These are phyloP conservation scores for Fusarium armeniacum DNA, from an alignment of 2,329 filamentous ascomycete genomes.

Conservation along the genomic window DNA sequence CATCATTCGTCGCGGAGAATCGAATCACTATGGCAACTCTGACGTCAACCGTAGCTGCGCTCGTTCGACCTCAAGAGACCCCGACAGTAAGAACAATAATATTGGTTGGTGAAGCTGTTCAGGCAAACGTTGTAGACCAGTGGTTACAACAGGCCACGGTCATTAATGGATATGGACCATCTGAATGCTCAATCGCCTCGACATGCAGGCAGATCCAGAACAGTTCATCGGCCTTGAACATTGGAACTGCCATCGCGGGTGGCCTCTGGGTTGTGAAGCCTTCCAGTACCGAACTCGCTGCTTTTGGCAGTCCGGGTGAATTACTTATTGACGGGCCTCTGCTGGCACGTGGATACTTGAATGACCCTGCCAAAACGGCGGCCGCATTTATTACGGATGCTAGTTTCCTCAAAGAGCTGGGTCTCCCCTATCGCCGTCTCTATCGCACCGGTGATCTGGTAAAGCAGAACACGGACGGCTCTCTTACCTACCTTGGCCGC, in stretches of 20 bases:
- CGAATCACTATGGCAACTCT: conserved; percentile 2
- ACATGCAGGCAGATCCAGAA: conserved; percentile 3
- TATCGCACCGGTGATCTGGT: conserved; percentile 13
- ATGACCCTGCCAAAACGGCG: conserved; percentile 3
- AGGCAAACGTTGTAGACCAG: conserved; percentile 9
- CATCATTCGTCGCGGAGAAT: not conserved
- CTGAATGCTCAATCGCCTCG: conserved; percentile 11
- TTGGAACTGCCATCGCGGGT: conserved; percentile 9
- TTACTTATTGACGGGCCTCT: conserved; percentile 10
- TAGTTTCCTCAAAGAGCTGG: conserved; percentile 1
- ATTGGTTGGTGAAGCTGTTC: conserved; percentile 12
- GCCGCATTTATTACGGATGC: conserved; percentile 4
- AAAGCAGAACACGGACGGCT: conserved; percentile 3
- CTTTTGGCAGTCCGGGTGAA: conserved; percentile 8
- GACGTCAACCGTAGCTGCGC: conserved; percentile 7
- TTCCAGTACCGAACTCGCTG: conserved; percentile 7
- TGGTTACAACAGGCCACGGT: conserved; percentile 9
- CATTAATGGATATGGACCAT: conserved; percentile 12
- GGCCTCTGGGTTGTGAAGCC: conserved; percentile 14
- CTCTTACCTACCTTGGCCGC: conserved; percentile 10
- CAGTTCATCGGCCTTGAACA: conserved; percentile 8
- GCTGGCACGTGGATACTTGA: conserved; percentile 11
- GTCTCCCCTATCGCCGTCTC: not conserved
- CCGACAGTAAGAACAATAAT: conserved; percentile 10
- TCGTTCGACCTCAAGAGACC: not conserved